phyloP scores from a whole-genome alignment of 169 alveolate species.

The Babesia ovata region DNA sequence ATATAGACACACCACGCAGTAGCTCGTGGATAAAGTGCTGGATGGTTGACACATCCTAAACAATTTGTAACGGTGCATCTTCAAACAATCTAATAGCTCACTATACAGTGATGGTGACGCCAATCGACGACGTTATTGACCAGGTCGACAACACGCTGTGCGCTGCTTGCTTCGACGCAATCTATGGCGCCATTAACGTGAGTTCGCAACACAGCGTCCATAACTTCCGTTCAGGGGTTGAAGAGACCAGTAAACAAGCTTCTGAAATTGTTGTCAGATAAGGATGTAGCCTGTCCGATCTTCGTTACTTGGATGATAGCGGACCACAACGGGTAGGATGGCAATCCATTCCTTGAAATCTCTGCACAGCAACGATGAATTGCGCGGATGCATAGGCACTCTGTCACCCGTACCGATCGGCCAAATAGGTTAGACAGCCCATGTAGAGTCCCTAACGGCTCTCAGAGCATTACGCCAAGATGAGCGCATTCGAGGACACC shows the following conservation, averaged over 20 bases:
- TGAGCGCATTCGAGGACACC: conserved; percentile 55
- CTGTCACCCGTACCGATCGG: conserved; percentile 24
- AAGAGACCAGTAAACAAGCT: not conserved
- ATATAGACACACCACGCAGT: too few relatives aligned
- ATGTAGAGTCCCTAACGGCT: not conserved
- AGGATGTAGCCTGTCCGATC: conserved; percentile 35
- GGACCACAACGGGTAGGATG: conserved; percentile 29
- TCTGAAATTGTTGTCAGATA: not conserved
- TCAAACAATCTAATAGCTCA: too few relatives aligned
- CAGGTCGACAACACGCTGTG: conserved; percentile 46
- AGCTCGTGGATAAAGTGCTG: too few relatives aligned
- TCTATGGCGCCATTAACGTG: conserved; percentile 28
- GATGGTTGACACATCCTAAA: too few relatives aligned
- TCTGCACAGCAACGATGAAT: conserved; percentile 20
- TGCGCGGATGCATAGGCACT: conserved; percentile 65
- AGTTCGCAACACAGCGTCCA: not conserved
- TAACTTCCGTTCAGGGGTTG: not conserved
- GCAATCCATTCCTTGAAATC: not conserved
- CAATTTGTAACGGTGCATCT: too few relatives aligned
- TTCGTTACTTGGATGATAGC: conserved; percentile 58
- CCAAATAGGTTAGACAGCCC: conserved; percentile 9
- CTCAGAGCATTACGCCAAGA: conserved; percentile 38
- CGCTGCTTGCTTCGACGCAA: conserved; percentile 44
- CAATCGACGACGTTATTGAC: conserved; percentile 12
- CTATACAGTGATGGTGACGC: conserved; percentile 2